A percentile compares a stretch with the other conserved stretches of the same genome.
These are phyloP conservation scores for Mycena capillaripes DNA, from an alignment of 768 basidiomycete species.

Conservation along the genomic window DNA sequence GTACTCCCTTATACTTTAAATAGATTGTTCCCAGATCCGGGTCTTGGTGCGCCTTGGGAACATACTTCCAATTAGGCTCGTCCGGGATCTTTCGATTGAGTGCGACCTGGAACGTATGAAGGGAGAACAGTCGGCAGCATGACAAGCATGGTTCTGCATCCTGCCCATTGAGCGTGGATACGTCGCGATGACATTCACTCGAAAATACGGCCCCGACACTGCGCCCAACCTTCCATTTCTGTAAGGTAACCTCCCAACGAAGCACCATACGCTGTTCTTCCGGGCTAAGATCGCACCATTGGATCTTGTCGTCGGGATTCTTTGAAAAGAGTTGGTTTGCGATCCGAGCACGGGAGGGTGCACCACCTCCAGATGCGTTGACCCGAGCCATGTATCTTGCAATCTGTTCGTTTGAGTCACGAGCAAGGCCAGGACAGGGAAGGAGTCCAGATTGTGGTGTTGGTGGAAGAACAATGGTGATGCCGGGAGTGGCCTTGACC, in stretches of 20 bases:
- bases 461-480: no score
- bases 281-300: neutral
- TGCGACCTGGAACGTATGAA: slow-evolving; percentile 31
- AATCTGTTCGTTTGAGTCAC: slow-evolving; percentile 10
- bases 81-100: slow-evolving; percentile 24
- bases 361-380: slow-evolving; percentile 20
- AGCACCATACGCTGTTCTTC: slow-evolving; percentile 6
- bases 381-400: slow-evolving; percentile 21
- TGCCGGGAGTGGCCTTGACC: no score
- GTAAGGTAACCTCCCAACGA: slow-evolving; percentile 7
- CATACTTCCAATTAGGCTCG: slow-evolving; percentile 35
- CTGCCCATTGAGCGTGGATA: neutral
- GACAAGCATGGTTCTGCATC: slow-evolving; percentile 14
- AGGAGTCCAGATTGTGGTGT: neutral
- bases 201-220: slow-evolving; percentile 30
- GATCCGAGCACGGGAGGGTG: slow-evolving; percentile 21
- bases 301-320: neutral
- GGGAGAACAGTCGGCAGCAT: slow-evolving; percentile 10
- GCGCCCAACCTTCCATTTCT: slow-evolving; percentile 16
- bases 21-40: slow-evolving; percentile 28
- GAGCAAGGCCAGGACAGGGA: slow-evolving; percentile 35
- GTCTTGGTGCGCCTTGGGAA: slow-evolving; percentile 28
- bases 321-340: slow-evolving; percentile 3
- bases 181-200: slow-evolving; percentile 7
- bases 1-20: no score